A percentile compares a stretch with the other conserved stretches of the same genome.
Evolutionary conservation across 2,329 filamentous ascomycete genomes (phyloP).

Genomic region (Escovopsis sp.): DNA sequence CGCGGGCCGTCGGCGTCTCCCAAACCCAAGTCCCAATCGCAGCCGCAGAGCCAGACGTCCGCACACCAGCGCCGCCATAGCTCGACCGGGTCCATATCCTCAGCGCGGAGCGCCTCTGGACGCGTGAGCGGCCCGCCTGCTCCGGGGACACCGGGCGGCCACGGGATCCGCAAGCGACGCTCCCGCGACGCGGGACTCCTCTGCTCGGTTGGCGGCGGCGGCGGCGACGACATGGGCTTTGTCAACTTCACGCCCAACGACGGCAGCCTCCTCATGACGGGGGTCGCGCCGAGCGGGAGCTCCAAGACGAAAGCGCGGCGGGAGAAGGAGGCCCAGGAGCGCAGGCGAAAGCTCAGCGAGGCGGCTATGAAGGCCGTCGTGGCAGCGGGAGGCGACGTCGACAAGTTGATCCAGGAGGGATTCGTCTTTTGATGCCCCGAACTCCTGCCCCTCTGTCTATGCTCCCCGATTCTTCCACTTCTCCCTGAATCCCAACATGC

Average conservation of each 20-base stretch:
- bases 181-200: constrained; percentile 22
- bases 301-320: constrained; percentile 89
- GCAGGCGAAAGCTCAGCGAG: constrained; percentile 52
- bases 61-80: constrained; percentile 22
- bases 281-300: constrained; percentile 81
- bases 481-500: no score
- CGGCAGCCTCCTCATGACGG: constrained; percentile 63
- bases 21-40: constrained; percentile 15
- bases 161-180: constrained; percentile 23
- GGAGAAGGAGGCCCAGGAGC: constrained; percentile 76
- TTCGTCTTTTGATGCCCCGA: constrained; percentile 23
- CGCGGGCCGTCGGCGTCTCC: constrained; percentile 26
- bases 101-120: constrained; percentile 21
- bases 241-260: constrained; percentile 85
- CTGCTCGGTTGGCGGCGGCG: constrained; percentile 11
- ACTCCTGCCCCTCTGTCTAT: no score
- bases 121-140: constrained; percentile 17
- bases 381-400: constrained; percentile 55
- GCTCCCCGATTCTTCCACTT: no score
- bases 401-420: constrained; percentile 36
- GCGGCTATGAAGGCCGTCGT: constrained; percentile 54
- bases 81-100: constrained; percentile 23
- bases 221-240: constrained; percentile 40
- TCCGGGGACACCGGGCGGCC: constrained; percentile 22
- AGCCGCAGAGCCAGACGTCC: constrained; percentile 8